Conservation (phyloP, 306 rosid species). For the Trifolium dubium region DNA sequence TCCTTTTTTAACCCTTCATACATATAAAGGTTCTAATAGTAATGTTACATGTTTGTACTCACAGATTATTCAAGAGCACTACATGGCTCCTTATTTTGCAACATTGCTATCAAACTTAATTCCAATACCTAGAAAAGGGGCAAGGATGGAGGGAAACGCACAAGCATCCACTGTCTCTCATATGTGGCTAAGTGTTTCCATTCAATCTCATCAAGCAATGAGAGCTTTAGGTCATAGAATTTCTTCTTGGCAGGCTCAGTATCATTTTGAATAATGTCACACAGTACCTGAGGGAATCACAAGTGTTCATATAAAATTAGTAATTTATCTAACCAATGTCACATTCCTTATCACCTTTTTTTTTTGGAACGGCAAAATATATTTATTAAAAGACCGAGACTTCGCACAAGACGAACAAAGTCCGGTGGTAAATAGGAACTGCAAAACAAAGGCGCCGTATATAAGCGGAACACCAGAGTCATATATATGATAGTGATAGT, state of each 20-base stretch:
- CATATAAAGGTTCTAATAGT: not conserved
- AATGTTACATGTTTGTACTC: conserved; percentile 24
- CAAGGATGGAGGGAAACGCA: conserved; percentile 80
- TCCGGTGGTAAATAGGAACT: too few species aligned
- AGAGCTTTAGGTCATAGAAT: conserved; percentile 75
- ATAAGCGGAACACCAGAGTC: too few species aligned
- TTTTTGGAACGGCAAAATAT: too few species aligned
- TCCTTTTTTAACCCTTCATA: not conserved
- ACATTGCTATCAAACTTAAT: conserved; percentile 14
- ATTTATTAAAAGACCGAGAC: too few species aligned
- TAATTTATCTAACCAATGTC: conserved; percentile 14
- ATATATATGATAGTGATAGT: too few species aligned
- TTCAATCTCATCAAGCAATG: conserved; percentile 79
- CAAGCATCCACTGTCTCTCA: conserved; percentile 88
- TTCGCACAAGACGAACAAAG: too few species aligned
- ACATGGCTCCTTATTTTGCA: not conserved
- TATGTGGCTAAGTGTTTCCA: conserved; percentile 77
- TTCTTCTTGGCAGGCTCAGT: conserved; percentile 80
- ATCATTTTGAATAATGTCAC: conserved; percentile 77
- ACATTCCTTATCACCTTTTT: not conserved
- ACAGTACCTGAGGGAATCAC: conserved; percentile 55
- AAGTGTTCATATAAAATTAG: conserved; percentile 15
- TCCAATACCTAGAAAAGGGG: conserved; percentile 63
- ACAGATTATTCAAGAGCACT: conserved; percentile 14
- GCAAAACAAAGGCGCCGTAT: too few species aligned